phyloP scores from a whole-genome alignment of 2,329 filamentous ascomycete genomes.

The Aspergillus vadensis region DNA sequence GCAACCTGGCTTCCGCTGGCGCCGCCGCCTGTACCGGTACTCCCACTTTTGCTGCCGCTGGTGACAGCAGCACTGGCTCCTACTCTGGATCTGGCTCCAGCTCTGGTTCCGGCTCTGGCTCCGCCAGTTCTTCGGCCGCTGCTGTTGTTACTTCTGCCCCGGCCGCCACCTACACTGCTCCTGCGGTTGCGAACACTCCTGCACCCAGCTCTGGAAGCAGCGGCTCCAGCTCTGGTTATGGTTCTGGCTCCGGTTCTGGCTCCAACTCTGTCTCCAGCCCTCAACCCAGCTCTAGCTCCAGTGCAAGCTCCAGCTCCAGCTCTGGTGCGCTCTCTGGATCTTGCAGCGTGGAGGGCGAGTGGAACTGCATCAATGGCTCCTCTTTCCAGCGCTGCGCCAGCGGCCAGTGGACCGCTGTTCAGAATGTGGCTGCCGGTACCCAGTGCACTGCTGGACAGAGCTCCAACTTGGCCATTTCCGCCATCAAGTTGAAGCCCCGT shows the following conservation, averaged over 20 bases:
- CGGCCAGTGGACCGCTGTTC: constrained; percentile 55
- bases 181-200: constrained; percentile 1
- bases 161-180: not conserved
- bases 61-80: constrained; percentile 26
- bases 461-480: constrained; percentile 28
- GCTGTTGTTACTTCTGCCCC: constrained; percentile 21
- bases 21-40: constrained; percentile 33
- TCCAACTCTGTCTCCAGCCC: constrained; percentile 22
- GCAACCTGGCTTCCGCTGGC: constrained; percentile 38
- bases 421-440: constrained; percentile 58
- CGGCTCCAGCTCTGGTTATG: constrained; percentile 8
- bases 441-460: constrained; percentile 49
- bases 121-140: constrained; percentile 19
- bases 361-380: constrained; percentile 60
- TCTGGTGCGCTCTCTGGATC: constrained; percentile 41
- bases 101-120: constrained; percentile 34
- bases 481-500: constrained; percentile 27
- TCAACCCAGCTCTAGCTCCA: not conserved
- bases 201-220: not conserved
- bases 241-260: constrained; percentile 8
- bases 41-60: constrained; percentile 35
- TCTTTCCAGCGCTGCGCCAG: constrained; percentile 66
- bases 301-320: constrained; percentile 24
- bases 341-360: constrained; percentile 58
- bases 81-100: constrained; percentile 26